Base-by-base conservation (phyloP, 441 rosid genomes). In the Rhodomyrtus psidioides region DNA sequence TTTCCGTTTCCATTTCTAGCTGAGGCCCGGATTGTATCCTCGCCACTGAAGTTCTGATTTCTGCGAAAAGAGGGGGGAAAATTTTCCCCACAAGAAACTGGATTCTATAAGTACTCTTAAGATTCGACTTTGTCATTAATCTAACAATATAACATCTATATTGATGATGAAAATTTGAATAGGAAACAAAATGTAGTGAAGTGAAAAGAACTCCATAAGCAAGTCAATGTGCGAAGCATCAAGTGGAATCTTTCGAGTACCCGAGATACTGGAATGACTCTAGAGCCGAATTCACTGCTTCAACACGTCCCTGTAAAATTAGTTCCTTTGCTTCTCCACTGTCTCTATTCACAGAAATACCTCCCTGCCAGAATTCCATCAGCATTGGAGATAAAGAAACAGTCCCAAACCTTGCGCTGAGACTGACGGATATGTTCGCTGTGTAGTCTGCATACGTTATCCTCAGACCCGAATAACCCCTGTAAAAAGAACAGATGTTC, bases 221-320 rank as follows among this genome's bases (percentile, higher is more conserved):
- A 24, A 21, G 60, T 30, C 84, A 53, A 56, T 53, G 30, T 4
- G 49, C 23, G 46, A 70, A 39, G 49, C 49, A 70, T 70, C 16
- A 34, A 70, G n/a, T 34, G n/a, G 1, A 39, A 70, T 21, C 42
- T 34, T 70, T 65, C 8, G 49, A 54, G 86, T 95, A 97, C 99
- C 98, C 99, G 10, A 95, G 93, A 93, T 97, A 94, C 70, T 92
- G 97, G 86, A 97, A 85, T 9, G 96, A 93, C 65, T 90, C 91
- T 89, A 96, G 93, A 24, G 94, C 97, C 26, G 90, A 84, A 91
- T 94, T 97, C 84, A 97, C 91, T 26, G 83, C 94, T 87, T 94
- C 95, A 74, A 94, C 87, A 21, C 82, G 84, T 55, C 98, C 99
- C 88, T 94, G 91, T 82, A 96, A 86, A 81, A 91, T 89, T 88